These are phyloP conservation scores for Botryotinia narcissicola DNA, from an alignment of 2,329 filamentous ascomycete genomes.

Conservation along the genomic window DNA sequence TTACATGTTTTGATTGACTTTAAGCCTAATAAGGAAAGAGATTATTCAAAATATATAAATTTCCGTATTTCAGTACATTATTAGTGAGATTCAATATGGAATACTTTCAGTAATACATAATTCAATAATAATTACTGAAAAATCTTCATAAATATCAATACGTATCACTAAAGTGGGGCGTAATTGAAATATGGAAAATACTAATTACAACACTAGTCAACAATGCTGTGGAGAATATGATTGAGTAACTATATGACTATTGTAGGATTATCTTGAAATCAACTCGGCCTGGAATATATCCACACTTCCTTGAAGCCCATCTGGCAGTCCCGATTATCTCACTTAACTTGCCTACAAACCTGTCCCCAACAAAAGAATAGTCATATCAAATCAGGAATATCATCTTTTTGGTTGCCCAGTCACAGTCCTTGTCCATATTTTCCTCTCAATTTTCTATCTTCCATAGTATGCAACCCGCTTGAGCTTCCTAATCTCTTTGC, in stretches of 20 bases:
- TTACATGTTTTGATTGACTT: too few species aligned
- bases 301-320: neutral
- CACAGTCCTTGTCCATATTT: neutral
- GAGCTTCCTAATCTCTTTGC: neutral
- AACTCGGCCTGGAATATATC: neutral
- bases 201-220: too few species aligned
- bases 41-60: too few species aligned
- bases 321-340: neutral
- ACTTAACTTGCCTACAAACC: neutral
- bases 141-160: too few species aligned
- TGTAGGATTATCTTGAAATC: neutral
- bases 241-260: neutral
- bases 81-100: too few species aligned
- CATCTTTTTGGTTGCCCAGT: neutral
- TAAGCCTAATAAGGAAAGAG: too few species aligned
- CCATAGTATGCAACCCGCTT: neutral
- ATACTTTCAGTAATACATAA: too few species aligned
- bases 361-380: rapidly evolving
- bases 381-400: neutral
- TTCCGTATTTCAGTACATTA: too few species aligned
- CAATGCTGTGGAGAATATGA: too few species aligned
- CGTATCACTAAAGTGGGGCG: too few species aligned
- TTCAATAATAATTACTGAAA: too few species aligned
- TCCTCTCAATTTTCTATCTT: neutral
- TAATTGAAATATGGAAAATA: too few species aligned